Evolutionary conservation across 2,329 filamentous ascomycete genomes (phyloP), one percentile per base, ranked within the genome.

Genomic region (Ceratocystiopsis minuta): DNA sequence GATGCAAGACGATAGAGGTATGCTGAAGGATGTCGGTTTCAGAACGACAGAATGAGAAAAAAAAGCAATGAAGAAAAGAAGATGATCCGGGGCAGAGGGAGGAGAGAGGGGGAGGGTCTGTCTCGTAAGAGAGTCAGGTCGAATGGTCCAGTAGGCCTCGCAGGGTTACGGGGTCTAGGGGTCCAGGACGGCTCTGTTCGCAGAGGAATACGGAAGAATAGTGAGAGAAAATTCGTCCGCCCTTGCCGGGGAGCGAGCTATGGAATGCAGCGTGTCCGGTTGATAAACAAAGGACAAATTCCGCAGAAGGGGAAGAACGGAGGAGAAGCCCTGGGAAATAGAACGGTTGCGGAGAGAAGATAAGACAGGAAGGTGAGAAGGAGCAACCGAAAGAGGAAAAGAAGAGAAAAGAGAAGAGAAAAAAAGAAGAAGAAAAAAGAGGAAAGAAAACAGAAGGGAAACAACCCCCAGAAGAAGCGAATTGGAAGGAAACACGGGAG

Each of bases 341-440:
- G 18, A 11, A 20, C 14, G 10, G 32, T 17, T 14, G 16, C 16
- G 16, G 16, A 15, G 24, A 13, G 36, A 39, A 40, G 34, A 24
- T 6, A 34, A 24, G 33, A 34, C 31, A 37, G 14, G 36, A 34
- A 31, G 17, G n/a, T 13, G 36, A 38, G 37, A 17, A 28, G 35
- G 38, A 35, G 17, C 15, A 18, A 32, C 6, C 17, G 16, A 15
- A 17, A 9, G 28, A 35, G 17, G 16, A 14, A 28, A 32, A 10
- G 16, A 38, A 28, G 28, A 34, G 31, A 18, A 20, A 34, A 17
- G 36, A 14, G 20, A 44, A 37, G 34, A 36, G 14, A 34, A 17
- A 6, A 16, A 24, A 43, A 40, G 42, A 14, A 41, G 24, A 42
- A 18, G 37, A 16, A n/a, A 16, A 33, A 32, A 38, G 18, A 45